phyloP scores from a whole-genome alignment of 2,329 filamentous ascomycete genomes.

The Emmonsia crescens region DNA sequence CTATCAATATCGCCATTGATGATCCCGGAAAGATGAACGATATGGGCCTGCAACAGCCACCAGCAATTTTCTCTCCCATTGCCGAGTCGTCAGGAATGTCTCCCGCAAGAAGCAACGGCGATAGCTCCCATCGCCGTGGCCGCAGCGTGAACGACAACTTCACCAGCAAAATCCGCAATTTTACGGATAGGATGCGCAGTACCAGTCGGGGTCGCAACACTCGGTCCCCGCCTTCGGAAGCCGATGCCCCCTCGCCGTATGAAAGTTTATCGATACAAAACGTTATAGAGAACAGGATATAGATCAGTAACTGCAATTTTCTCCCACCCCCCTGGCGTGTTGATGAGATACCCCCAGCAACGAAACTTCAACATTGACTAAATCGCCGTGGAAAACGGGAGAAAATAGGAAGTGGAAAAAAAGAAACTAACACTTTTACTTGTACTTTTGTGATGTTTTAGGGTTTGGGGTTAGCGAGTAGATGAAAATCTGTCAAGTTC shows the following conservation, averaged over 20 bases:
- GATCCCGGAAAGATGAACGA: constrained; percentile 12
- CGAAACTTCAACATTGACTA: not conserved
- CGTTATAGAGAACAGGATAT: constrained; percentile 9
- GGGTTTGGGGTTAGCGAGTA: not conserved
- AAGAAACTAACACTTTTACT: not conserved
- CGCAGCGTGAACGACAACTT: constrained; percentile 49
- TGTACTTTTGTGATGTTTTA: not conserved
- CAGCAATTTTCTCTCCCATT: constrained; percentile 27
- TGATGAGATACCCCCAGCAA: not conserved
- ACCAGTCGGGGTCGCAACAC: constrained; percentile 41
- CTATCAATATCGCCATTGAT: constrained; percentile 33
- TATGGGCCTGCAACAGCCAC: constrained; percentile 25
- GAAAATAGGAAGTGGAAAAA: not conserved
- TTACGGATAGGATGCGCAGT: constrained; percentile 50
- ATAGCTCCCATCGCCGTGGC: constrained; percentile 37
- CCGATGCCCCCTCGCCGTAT: constrained; percentile 19
- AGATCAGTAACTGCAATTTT: not conserved
- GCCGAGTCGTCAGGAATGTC: constrained; percentile 18
- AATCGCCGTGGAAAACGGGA: not conserved
- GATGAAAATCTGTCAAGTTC: not conserved
- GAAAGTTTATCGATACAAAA: constrained; percentile 19
- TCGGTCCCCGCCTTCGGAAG: constrained; percentile 32
- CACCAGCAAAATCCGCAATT: constrained; percentile 41
- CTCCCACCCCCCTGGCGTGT: not conserved
- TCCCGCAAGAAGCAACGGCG: constrained; percentile 27